phyloP scores from a whole-genome alignment of 139 green algal species.

The Closterium sp. region DNA sequence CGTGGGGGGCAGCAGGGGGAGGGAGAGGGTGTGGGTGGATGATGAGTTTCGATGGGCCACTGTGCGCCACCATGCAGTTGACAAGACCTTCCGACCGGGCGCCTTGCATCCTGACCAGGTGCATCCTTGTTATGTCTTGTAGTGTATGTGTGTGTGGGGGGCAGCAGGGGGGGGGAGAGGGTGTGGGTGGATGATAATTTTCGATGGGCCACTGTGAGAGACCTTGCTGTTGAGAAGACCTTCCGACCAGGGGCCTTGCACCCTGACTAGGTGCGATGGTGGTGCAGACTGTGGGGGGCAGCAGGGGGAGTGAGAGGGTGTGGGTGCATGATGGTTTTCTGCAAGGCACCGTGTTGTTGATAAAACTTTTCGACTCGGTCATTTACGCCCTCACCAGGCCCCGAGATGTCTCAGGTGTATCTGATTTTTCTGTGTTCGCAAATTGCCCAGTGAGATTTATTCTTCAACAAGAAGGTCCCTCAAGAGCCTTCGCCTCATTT shows the following conservation, averaged over 20 bases:
- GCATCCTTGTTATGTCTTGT: too few relatives aligned
- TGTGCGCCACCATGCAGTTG: conserved; percentile 24
- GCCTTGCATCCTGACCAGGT: conserved; percentile 16
- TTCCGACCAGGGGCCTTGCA: conserved; percentile 1
- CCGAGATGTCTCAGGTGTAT: too few relatives aligned
- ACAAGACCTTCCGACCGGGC: conserved; percentile 9
- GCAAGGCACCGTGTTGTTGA: too few relatives aligned
- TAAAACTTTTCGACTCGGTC: too few relatives aligned
- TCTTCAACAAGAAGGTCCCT: too few relatives aligned
- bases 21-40: conserved; percentile 28
- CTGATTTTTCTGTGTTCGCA: too few relatives aligned
- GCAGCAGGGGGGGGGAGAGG: too few relatives aligned
- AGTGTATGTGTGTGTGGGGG: background rate
- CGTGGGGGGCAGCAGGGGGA: conserved; percentile 16
- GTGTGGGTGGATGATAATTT: conserved; percentile 31
- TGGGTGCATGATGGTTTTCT: conserved; percentile 5
- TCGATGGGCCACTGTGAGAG: background rate
- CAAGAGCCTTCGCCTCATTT: too few relatives aligned
- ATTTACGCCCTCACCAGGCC: too few relatives aligned
- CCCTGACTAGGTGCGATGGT: conserved; percentile 4
- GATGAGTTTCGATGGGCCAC: conserved; percentile 8
- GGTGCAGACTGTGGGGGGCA: too few relatives aligned
- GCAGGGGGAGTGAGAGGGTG: conserved; percentile 12
- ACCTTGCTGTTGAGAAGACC: conserved; percentile 27
- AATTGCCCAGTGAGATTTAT: too few relatives aligned